These are phyloP conservation scores for Lagenidium giganteum DNA, from an alignment of 352 stramenopile species.

Conservation along the genomic window DNA sequence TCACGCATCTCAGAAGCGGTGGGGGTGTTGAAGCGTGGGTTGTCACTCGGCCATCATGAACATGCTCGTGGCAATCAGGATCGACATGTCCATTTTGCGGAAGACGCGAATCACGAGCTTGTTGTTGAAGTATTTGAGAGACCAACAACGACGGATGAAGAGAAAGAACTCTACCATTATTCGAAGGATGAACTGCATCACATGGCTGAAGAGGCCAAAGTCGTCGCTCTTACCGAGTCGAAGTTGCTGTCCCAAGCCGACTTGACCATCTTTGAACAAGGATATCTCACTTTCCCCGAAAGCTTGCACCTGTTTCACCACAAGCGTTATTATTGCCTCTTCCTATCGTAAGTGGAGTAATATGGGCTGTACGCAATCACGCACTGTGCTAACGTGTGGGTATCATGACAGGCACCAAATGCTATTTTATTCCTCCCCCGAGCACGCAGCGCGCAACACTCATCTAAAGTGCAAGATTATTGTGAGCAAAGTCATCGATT, in stretches of 20 bases:
- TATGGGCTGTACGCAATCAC: too few relatives aligned
- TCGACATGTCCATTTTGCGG: conserved; percentile 47
- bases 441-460: conserved; percentile 39
- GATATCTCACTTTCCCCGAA: conserved; percentile 46
- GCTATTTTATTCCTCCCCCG: conserved; percentile 38
- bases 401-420: conserved; percentile 28
- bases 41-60: neutral
- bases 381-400: too few relatives aligned
- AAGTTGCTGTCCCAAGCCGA: conserved; percentile 40
- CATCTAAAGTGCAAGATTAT: conserved; percentile 40
- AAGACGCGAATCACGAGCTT: conserved; percentile 9
- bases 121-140: conserved; percentile 35
- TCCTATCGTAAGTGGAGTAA: too few relatives aligned
- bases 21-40: neutral
- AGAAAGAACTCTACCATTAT: conserved; percentile 59
- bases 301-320: conserved; percentile 54
- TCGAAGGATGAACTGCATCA: conserved; percentile 41
- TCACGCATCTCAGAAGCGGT: too few relatives aligned
- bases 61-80: too few relatives aligned
- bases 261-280: conserved; percentile 68
- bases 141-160: conserved; percentile 27
- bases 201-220: conserved; percentile 48
- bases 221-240: conserved; percentile 34
- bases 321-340: conserved; percentile 62
- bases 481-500: conserved; percentile 60